Base-by-base conservation (phyloP, 805 yeast genomes). In the Scheffersomyces lignosus region DNA sequence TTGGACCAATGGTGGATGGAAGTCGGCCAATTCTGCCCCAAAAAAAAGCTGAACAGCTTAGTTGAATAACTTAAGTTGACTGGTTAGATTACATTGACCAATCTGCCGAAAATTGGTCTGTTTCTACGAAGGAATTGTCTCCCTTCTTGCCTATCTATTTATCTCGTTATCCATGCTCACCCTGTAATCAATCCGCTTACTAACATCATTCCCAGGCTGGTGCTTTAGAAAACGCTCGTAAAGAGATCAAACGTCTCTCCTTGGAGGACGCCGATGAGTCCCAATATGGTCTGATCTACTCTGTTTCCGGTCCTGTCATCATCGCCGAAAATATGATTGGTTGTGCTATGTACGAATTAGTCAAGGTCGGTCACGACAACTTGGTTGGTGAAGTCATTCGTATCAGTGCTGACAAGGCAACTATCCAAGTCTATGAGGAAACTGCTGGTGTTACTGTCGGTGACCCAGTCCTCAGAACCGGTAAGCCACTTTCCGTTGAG, bases 361-460 rank as follows among this genome's bases (percentile, higher is more conserved):
- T 91, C 58, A 89, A 83, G 65, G 99, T 93, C 48, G 98, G 99
- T 52, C 98, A 93, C 66, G 96, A 87, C 54, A 87, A 78, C 64
- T 78, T 93, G 62, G 98, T 93, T 32, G 99, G 99, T 64, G 99
- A 93, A 70, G 97, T 93, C 49, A 93, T 93, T 66, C 83, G 99
- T 75, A 91, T 93, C 50, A 93, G 82, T 58, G 95, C 81, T 47
- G 99, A 93, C 63, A 91, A 90, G 70, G 96, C 97, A 41, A 93
- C 99, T 32, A 88, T 93, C 56, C 99, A 93, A 77, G 99, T 93
- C 39, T 93, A 93, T 66, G 99, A 93, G 73, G 99, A 93, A 70
- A 93, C 99, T 31, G 95, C 98, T 1, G 99, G 99, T 72, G 93
- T 93, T 41, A 91, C 97, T 31, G 98, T 93, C 31, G 99, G 99